Evolutionary conservation across 768 basidiomycete species (phyloP), one percentile per base, ranked within the genome.

Genomic region (Amanita rubescens): DNA sequence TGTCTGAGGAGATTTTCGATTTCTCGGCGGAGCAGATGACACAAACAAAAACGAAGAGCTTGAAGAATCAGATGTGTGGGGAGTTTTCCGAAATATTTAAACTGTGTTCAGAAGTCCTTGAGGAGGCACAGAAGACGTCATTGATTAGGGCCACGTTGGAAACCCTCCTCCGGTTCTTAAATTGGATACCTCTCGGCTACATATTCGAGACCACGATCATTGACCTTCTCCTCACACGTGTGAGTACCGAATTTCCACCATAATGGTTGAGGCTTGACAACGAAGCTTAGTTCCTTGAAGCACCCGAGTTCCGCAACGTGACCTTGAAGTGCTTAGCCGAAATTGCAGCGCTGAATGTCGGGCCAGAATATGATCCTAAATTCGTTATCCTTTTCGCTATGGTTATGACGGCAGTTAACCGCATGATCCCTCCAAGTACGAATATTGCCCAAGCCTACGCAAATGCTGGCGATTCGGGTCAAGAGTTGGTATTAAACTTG

Each of bases 1-100:
- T 98, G n/a, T 95, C 93, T 0, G 96, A 99, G 65, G 96, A 99
- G 69, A 92, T 99, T 55, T 99, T 99, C 64, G 96, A 99, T 69
- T 99, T 87, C 70, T 96, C 94, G 3, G 93, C 96, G 3, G 96
- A 99, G 62, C 92, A 95, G 69, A 89, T 99, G 93, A 97, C 94
- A 0, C 94, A 96, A 69, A 86, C 87, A 9, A 98, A 95, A 75
- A 94, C 93, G 61, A 97, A 96, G 72, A 89, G 91, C 60, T 75
- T 99, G 52, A 99, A 99, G 75, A 92, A 94, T 63, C 91, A 94
- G 63, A 97, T 99, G 91, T 94, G 90, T 66, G 90, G 89, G 60
- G 90, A 94, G 70, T 96, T 95, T 67, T 87, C 88, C 51, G 94
- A 98, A 62, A 94, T 99, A 69, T 99, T 98, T 82, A 91, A 91